Conservation (phyloP, 805 yeast species). For the Candida bentonensis region DNA sequence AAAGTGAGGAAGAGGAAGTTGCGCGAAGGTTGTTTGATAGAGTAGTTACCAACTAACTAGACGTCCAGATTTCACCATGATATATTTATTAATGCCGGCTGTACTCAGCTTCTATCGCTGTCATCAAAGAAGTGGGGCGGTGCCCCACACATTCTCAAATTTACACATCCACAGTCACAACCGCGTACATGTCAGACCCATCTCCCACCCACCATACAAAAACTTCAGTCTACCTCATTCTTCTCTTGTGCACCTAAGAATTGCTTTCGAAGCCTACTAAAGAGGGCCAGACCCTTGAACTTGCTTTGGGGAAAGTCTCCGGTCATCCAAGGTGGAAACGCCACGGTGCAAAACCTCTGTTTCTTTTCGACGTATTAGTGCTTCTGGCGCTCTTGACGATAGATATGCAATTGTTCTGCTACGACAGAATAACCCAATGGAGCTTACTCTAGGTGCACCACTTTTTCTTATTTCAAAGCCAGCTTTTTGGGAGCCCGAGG, state of each 20-base stretch:
- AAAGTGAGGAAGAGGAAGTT: no score
- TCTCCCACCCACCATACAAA: no score
- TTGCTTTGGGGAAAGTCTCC: conserved; percentile 1
- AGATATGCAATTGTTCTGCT: not conserved
- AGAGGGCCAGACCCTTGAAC: not conserved
- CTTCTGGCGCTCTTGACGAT: not conserved
- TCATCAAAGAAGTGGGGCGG: no score
- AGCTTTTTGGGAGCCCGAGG: not conserved
- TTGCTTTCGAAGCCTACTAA: not conserved
- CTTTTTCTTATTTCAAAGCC: not conserved
- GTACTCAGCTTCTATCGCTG: no score
- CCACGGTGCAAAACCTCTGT: conserved; percentile 1
- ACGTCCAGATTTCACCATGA: no score
- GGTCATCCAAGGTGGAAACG: not conserved
- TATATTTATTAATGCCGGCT: no score
- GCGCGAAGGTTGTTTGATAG: no score
- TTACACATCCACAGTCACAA: no score
- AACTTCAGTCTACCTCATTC: not conserved
- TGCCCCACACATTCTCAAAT: no score
- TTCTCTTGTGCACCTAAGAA: not conserved
- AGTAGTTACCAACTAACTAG: no score
- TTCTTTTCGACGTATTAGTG: not conserved
- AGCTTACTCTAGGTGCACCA: conserved; percentile 1
- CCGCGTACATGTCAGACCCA: no score
- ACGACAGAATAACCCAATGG: not conserved